phyloP scores from a whole-genome alignment of 495 filamentous ascomycete species.

The Hyphodiscus hymeniophilus region DNA sequence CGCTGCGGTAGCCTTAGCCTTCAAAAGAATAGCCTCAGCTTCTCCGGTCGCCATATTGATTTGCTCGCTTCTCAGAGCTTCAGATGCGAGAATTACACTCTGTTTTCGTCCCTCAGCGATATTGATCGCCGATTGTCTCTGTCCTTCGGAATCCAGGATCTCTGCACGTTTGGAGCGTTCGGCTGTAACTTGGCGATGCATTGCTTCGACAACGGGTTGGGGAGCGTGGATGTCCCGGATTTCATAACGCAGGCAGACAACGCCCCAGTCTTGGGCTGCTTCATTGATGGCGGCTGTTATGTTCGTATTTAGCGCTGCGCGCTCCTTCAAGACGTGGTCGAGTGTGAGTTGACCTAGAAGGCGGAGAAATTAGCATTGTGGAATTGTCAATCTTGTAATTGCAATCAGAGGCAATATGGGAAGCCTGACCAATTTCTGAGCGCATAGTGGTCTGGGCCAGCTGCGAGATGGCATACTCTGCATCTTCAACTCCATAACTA shows the following conservation, averaged over 20 bases:
- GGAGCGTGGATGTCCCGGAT: slow-evolving; percentile 98
- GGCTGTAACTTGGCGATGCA: slow-evolving; percentile 96
- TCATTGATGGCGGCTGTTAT: slow-evolving; percentile 98
- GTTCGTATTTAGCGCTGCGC: slow-evolving; percentile 88
- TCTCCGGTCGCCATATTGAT: slow-evolving; percentile 90
- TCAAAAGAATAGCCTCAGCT: slow-evolving; percentile 82
- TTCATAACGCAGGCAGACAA: slow-evolving; percentile 92
- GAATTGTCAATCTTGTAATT: too few relatives aligned
- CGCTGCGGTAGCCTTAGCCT: slow-evolving; percentile 74
- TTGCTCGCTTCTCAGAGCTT: slow-evolving; percentile 82
- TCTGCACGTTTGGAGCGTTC: slow-evolving; percentile 95
- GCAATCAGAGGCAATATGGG: too few relatives aligned
- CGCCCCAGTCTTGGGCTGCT: slow-evolving; percentile 92
- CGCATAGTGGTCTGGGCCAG: slow-evolving; percentile 99
- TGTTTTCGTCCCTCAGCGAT: slow-evolving; percentile 97
- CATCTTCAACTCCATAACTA: slow-evolving; percentile 96
- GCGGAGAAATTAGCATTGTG: too few relatives aligned
- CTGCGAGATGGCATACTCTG: slow-evolving; percentile 96
- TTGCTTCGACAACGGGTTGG: slow-evolving; percentile 83
- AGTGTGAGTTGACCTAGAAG: slow-evolving; percentile 61
- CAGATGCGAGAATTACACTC: slow-evolving; percentile 87
- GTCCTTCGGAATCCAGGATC: slow-evolving; percentile 92
- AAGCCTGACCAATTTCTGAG: slow-evolving; percentile 67
- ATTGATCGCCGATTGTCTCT: slow-evolving; percentile 94
- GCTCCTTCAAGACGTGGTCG: slow-evolving; percentile 96